Evolutionary conservation across 345 rosid genomes (phyloP).

Genomic region (Eucalyptus leucophloia): DNA sequence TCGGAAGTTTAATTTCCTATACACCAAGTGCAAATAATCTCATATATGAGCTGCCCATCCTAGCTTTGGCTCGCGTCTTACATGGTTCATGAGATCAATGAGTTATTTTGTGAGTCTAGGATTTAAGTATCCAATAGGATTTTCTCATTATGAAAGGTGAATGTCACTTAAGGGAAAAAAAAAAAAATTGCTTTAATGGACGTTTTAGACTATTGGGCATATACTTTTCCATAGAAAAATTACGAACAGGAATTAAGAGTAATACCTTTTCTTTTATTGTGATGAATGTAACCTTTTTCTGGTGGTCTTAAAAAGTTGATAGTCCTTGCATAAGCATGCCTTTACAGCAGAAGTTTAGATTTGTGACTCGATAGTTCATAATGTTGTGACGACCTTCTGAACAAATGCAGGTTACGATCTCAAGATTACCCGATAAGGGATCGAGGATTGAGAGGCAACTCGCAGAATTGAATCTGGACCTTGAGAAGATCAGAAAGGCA

Average conservation of each 20-base stretch:
- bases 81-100: background rate
- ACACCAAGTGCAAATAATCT: background rate
- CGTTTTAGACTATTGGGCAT: background rate
- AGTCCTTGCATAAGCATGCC: background rate
- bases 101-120: background rate
- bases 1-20: background rate
- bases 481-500: conserved; percentile 25
- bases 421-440: conserved; percentile 78
- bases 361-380: background rate
- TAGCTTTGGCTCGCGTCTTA: background rate
- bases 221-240: background rate
- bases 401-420: conserved; percentile 34
- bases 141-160: background rate
- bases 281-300: background rate
- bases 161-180: background rate
- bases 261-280: background rate
- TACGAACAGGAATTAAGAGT: background rate
- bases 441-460: conserved; percentile 61
- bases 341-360: background rate
- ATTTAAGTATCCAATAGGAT: background rate
- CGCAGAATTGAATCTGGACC: conserved; percentile 46
- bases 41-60: background rate
- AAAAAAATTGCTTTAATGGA: background rate
- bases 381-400: background rate
- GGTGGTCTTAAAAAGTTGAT: background rate